Percentiles rank a stretch among this genome's conserved stretches.
Conservation (phyloP, 106 monocot genomes). For the Iris macrosiphon region DNA sequence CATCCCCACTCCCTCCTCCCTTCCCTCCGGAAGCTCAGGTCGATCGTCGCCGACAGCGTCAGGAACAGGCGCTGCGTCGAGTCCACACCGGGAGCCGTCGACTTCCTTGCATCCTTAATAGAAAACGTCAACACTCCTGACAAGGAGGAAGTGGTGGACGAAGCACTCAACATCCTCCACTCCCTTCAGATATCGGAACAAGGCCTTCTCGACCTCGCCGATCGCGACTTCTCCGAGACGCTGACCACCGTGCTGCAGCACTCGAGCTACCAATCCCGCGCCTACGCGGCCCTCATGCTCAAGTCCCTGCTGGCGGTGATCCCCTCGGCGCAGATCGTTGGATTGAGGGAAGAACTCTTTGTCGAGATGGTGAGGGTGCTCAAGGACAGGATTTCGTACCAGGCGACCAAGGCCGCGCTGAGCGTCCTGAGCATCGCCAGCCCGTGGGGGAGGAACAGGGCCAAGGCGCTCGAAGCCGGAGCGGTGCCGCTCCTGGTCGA, state of each 20-base stretch:
- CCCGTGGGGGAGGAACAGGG: conserved; percentile 7
- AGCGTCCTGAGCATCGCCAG: neutral
- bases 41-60: conserved; percentile 29
- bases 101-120: conserved; percentile 34
- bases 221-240: conserved; percentile 13
- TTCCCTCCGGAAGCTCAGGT: conserved; percentile 20
- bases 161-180: conserved; percentile 41
- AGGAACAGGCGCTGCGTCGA: conserved; percentile 23
- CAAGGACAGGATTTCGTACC: neutral
- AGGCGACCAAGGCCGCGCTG: conserved; percentile 8
- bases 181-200: conserved; percentile 38
- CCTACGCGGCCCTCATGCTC: conserved; percentile 1
- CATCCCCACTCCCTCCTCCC: neutral
- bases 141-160: conserved; percentile 10
- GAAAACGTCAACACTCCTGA: neutral
- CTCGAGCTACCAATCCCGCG: conserved; percentile 16
- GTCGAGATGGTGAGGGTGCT: neutral
- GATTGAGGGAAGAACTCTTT: neutral
- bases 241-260: conserved; percentile 20
- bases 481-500: conserved; percentile 15
- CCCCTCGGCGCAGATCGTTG: neutral
- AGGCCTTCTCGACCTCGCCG: conserved; percentile 12
- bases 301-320: neutral
- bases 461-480: conserved; percentile 3
- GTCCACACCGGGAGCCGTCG: conserved; percentile 9